Evolutionary conservation across 768 basidiomycete genomes (phyloP), one percentile per base, ranked within the genome.

Genomic region (Boletus rubropictus): DNA sequence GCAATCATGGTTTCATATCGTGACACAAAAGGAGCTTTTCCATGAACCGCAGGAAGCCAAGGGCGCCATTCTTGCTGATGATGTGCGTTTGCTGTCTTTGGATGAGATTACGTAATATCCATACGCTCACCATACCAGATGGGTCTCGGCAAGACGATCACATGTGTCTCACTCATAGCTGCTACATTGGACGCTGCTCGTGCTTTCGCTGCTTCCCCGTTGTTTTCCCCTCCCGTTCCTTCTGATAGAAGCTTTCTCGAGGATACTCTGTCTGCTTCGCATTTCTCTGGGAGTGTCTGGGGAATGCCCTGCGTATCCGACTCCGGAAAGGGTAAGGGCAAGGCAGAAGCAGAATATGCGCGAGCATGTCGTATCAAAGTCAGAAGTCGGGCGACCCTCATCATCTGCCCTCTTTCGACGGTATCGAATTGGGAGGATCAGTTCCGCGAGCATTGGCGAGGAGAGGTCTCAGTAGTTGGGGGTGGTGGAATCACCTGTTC

Each of bases 341-440:
- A 82, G 61, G 68, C 77, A 3, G 86, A 89, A 49, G 79, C 83
- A 12, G 81, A 81, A 40, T 83, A 83, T 56, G 69, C 72, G 4
- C 76, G 92, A 42, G 77, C 77, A 14, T 83, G 81, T 54, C 80
- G 86, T 28, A 84, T 95, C 59, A 93, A 90, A 66, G 72, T 76
- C 29, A 85, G 82, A 55, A 89, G 86, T 57, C 81, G 92, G 28
- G 96, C 87, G 17, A 97, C 96, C 6, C 71, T 99, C n/a, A 90
- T 99, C 58, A 79, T 99, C 24, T 98, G 96, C 59, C 96, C 96
- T 7, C 75, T 99, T 31, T 93, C 91, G 10, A 99, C 96, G 5
- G 92, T 99, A 2, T 82, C 89, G 39, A 98, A 98, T 61, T 99
- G 96, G 96, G 96, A 99, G 69, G 91, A 95, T 47, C 96, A 99